Base-by-base conservation (phyloP, 139 green algal species). In the Picocystis salinarum region DNA sequence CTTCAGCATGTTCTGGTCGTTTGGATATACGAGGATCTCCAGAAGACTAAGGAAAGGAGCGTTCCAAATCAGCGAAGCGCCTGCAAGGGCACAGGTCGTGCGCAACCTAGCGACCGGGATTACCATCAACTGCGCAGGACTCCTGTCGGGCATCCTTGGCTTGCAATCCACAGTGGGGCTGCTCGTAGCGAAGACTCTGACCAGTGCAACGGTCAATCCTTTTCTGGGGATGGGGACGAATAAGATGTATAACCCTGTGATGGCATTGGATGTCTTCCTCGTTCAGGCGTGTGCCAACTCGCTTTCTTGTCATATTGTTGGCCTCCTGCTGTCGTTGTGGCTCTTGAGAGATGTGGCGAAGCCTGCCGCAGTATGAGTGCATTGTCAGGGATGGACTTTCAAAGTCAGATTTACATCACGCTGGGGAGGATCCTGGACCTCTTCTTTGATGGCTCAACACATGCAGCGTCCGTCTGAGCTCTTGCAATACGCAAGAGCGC, bases 201-300 rank as follows among this genome's bases (percentile, higher is more conserved):
- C 71, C 40, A 89, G 74, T 34, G 73, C 81, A 9, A 78, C 71
- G 17, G 66, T 75, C 34, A 92, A 90, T 64, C 81, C 81, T 17
- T 92, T 92, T 60, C 55, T 89, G 42, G 66, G 73, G 1, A 56
- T 51, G 34, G 59, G 36, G 11, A 64, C 66, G 1, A 56, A 57
- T 23, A 59, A 53, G 19, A 53, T 55, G 22, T 94, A 83, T 64
- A 93, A 87, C 63, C 85, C 87, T 2, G 88, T 96, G 48, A 66
- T 97, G 26, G 85, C 88, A 3, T 71, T 98, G 42, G 88, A 98
- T 58, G 85, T 98, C 2, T 98, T 98, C 70, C 69, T 95, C 40
- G 77, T 98, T 23, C 86, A 95, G 73, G 76, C 36, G 7, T 20
- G 20, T 20, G 26, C 36, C 7, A 44, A 44, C 36, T 44, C n/a